Evolutionary conservation across 495 filamentous ascomycete genomes (phyloP).

Genomic region (Coniosporium apollinis): DNA sequence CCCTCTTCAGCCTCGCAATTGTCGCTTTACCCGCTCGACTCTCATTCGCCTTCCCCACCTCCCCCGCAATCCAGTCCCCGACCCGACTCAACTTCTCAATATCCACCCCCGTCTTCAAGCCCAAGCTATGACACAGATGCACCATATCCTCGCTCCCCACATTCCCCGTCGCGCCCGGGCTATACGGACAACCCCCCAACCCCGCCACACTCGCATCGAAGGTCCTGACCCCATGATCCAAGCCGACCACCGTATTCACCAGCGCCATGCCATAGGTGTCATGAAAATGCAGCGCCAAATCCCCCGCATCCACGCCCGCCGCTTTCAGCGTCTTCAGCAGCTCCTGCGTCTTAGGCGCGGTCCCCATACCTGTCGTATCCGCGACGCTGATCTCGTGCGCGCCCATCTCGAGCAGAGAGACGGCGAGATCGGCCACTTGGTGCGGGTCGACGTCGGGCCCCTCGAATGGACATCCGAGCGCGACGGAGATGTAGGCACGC

Average conservation of each 20-base stretch:
- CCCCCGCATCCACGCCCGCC: slow-evolving; percentile 61
- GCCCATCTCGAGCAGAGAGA: slow-evolving; percentile 77
- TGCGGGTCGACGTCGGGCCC: slow-evolving; percentile 64
- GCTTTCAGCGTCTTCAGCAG: slow-evolving; percentile 52
- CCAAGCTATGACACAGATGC: slow-evolving; percentile 73
- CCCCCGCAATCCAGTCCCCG: slow-evolving; percentile 74
- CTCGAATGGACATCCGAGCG: slow-evolving; percentile 88
- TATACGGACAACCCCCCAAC: slow-evolving; percentile 85
- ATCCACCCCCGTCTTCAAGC: slow-evolving; percentile 75
- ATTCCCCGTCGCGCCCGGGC: slow-evolving; percentile 88
- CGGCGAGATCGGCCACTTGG: slow-evolving; percentile 69
- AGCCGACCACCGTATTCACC: slow-evolving; percentile 69
- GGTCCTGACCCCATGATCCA: slow-evolving; percentile 75
- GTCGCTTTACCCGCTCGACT: slow-evolving; percentile 29
- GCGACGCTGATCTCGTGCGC: slow-evolving; percentile 88
- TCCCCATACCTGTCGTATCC: slow-evolving; percentile 95
- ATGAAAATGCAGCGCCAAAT: slow-evolving; percentile 87
- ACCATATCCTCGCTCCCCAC: slow-evolving; percentile 88
- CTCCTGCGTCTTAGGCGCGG: slow-evolving; percentile 58
- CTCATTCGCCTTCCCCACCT: slow-evolving; percentile 48
- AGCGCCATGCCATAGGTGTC: slow-evolving; percentile 94
- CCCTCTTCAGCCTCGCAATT: slow-evolving; percentile 20
- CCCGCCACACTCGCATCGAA: slow-evolving; percentile 88
- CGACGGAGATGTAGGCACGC: slow-evolving; percentile 88
- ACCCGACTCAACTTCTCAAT: slow-evolving; percentile 66